phyloP scores from a whole-genome alignment of 2,329 filamentous ascomycete species.

The Lecanosticta acicola region DNA sequence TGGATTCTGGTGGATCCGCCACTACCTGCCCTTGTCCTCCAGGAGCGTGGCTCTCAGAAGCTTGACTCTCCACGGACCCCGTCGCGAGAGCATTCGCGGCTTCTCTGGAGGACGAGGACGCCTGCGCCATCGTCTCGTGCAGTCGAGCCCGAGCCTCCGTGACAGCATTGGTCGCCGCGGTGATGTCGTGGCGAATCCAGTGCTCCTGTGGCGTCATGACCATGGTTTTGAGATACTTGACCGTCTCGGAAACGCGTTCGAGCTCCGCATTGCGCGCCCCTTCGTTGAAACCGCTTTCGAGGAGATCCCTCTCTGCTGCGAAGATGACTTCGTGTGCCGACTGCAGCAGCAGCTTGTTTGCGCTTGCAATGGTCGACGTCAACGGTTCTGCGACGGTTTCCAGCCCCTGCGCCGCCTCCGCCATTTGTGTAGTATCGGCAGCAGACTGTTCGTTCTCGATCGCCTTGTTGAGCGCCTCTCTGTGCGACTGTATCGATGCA shows the following conservation, averaged over 20 bases:
- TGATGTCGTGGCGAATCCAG: constrained; percentile 30
- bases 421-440: constrained; percentile 17
- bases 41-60: no score
- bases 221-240: constrained; percentile 26
- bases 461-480: constrained; percentile 25
- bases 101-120: no score
- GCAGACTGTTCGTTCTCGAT: constrained; percentile 19
- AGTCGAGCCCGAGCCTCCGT: constrained; percentile 23
- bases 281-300: constrained; percentile 17
- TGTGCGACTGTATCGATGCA: constrained; percentile 25
- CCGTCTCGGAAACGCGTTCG: constrained; percentile 21
- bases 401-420: constrained; percentile 18
- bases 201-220: constrained; percentile 29
- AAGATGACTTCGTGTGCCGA: constrained; percentile 35
- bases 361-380: constrained; percentile 18
- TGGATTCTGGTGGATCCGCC: no score
- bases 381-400: constrained; percentile 23
- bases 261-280: constrained; percentile 17
- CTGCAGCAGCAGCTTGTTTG: constrained; percentile 28
- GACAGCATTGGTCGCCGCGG: constrained; percentile 26
- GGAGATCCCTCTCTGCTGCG: constrained; percentile 30
- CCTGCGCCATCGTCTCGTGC: constrained; percentile 22
- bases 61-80: no score
- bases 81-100: no score
- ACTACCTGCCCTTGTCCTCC: no score